Evolutionary conservation across 768 basidiomycete species (phyloP), one percentile per base, ranked within the genome.

Genomic region (Leccinum boreale): DNA sequence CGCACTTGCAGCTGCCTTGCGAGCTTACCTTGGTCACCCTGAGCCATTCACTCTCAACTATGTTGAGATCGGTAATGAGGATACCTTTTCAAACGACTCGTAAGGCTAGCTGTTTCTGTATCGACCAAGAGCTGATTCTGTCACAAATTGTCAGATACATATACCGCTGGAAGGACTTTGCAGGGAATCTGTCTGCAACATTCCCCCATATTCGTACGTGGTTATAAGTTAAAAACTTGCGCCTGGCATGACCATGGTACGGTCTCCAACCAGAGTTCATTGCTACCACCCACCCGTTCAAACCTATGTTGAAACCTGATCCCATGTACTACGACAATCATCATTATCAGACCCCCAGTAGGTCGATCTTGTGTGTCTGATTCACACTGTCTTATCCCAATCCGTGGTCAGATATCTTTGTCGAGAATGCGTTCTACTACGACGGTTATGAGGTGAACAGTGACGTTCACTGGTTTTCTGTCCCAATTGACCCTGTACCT

Each of bases 21-120:
- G 85, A 1, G 80, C 83, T 17, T 81, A 80, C 3, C 72, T 84
- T 9, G 85, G 85, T 21, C 83, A 77, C 51, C 77, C 81, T 2
- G 74, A 78, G 21, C 83, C 85, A 0, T 86, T 83, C 67, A 63
- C 64, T 0, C 67, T 86, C 53, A 74, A 66, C 1, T 81, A 74
- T 57, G 73, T 84, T 5, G 82, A 85, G 65, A 72, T 85, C 7
- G 84, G 84, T 19, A 86, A 86, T 61, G 85, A 86, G 72, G 80
- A 81, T 60, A 77, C 77, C 65, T 75, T 80, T 39, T 70, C 77
- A 2, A 60, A 74, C 2, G 47, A 61, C 4, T 70, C 78, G 71
- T 31, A 31, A 31, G 31, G 12, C 31, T 31, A 31, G 31, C 12
- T 31, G 12, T 0, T 31, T 31, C 1, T 31, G 31, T 31, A 12